Evolutionary conservation across 192 early-diverging fungal species (phyloP), one percentile per base, ranked within the genome.

Genomic region (Umbelopsis ramanniana): DNA sequence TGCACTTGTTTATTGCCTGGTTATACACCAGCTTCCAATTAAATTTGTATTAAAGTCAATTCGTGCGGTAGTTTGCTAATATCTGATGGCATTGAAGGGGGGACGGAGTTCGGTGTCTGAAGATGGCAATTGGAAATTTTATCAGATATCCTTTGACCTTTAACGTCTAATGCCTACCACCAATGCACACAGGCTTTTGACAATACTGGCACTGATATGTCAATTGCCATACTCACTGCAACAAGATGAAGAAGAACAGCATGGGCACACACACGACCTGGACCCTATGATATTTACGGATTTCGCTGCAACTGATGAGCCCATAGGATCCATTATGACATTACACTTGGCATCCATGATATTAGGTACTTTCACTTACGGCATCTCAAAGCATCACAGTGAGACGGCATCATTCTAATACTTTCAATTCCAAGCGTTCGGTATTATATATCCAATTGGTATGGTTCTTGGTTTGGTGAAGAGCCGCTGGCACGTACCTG

Each of bases 401-500:
- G 48, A 17, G 48, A n/a, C 15, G 2, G 48, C 48, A 21, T 21
- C 17, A 5, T 50, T n/a, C 15, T 50, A 50, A 50, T 10, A 10
- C 48, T n/a, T 10, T 17, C 3, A n/a, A 50, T 6, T 50, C 2
- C 19, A 29, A 74, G 79, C 76, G 2, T 81, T 81, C 63, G 74
- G 74, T 24, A 15, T 81, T 79, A 37, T 80, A 17, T 80, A 74
- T 69, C 73, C 74, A 26, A 14, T 76, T 46, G 84, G 89, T 21
- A 77, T 89, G 78, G 83, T 91, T 0, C 52, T 91, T 21, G 89
- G 88, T 11, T 75, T 91, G 15, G 74, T 74, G 29, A 82, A 81
- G 68, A 81, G 84, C 75, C 77, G 69, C 11, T 87, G 84, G 85
- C 89, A 91, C 74, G 87, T 91, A 4, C 89, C 89, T 0, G 79